Conservation (phyloP, 2,329 filamentous ascomycete species). For the Ceratocystis cacaofunesta region DNA sequence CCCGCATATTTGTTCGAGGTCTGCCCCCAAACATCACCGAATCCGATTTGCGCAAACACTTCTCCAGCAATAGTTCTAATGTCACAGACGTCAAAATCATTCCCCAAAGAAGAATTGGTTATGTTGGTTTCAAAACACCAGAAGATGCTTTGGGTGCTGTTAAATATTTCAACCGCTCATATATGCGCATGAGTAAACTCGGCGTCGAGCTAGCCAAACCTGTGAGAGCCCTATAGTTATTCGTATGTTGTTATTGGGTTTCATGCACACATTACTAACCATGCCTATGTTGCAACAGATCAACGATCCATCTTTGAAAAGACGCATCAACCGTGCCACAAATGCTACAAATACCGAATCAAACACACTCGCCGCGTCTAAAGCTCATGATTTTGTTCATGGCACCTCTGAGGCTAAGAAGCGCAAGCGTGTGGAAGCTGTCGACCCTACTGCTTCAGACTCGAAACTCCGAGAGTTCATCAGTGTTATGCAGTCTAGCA, state of each 20-base stretch:
- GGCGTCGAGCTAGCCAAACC: slow-evolving; percentile 75
- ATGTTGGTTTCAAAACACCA: slow-evolving; percentile 78
- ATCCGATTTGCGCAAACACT: slow-evolving; percentile 77
- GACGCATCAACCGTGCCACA: slow-evolving; percentile 4
- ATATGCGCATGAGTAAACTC: slow-evolving; percentile 91
- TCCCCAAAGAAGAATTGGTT: slow-evolving; percentile 78
- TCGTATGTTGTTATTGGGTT: background rate
- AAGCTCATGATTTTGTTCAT: slow-evolving; percentile 11
- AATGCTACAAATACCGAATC: background rate
- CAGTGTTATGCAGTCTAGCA: slow-evolving; percentile 54
- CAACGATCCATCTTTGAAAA: slow-evolving; percentile 16
- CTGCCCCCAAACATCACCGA: slow-evolving; percentile 76
- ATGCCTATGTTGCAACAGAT: slow-evolving; percentile 12
- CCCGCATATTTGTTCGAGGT: slow-evolving; percentile 64
- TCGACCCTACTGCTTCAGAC: slow-evolving; percentile 39
- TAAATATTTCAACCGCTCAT: slow-evolving; percentile 90
- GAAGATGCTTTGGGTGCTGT: slow-evolving; percentile 70
- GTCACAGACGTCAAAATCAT: slow-evolving; percentile 91
- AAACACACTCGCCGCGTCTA: background rate
- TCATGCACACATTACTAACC: background rate
- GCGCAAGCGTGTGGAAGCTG: slow-evolving; percentile 47
- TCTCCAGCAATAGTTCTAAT: slow-evolving; percentile 53
- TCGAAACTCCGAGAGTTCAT: slow-evolving; percentile 78
- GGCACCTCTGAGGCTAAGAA: slow-evolving; percentile 39
- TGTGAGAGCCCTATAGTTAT: slow-evolving; percentile 31